These are phyloP conservation scores for Davidsoniella neocaledoniae DNA, from an alignment of 2,329 filamentous ascomycete species.

Conservation along the genomic window DNA sequence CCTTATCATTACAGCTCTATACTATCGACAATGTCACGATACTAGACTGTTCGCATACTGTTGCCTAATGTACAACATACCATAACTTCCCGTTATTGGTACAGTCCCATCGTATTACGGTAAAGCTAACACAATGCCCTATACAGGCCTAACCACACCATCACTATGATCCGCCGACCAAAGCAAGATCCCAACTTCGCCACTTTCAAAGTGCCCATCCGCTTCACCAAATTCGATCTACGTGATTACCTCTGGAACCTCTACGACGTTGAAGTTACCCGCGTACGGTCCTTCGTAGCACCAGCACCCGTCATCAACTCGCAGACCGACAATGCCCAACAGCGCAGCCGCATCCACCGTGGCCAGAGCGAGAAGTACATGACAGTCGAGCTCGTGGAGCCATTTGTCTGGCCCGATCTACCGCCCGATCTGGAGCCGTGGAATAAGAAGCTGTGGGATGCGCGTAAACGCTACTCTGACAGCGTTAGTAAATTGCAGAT, in stretches of 20 bases:
- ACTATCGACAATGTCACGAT: no score
- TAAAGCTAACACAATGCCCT: no score
- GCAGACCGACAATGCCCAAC: conserved; percentile 21
- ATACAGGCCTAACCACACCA: conserved; percentile 58
- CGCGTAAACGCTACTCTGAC: conserved; percentile 30
- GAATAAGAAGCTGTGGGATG: conserved; percentile 44
- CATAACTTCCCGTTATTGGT: not conserved
- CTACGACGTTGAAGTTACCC: conserved; percentile 58
- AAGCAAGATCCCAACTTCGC: conserved; percentile 64
- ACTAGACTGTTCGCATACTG: not conserved
- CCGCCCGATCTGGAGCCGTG: conserved; percentile 47
- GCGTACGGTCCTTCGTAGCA: conserved; percentile 51
- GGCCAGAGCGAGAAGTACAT: conserved; percentile 71
- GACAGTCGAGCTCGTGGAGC: conserved; percentile 75
- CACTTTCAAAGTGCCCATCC: conserved; percentile 77
- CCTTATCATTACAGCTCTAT: no score
- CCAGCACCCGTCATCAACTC: conserved; percentile 28
- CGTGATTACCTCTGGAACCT: conserved; percentile 84
- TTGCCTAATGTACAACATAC: not conserved
- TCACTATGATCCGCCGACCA: conserved; percentile 60
- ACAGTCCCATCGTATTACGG: not conserved
- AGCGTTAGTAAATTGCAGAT: conserved; percentile 18
- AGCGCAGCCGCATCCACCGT: conserved; percentile 34
- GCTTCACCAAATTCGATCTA: conserved; percentile 90
- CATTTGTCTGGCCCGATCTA: conserved; percentile 72